phyloP scores from a whole-genome alignment of 2,329 filamentous ascomycete species.

The Calonectria naviculata region DNA sequence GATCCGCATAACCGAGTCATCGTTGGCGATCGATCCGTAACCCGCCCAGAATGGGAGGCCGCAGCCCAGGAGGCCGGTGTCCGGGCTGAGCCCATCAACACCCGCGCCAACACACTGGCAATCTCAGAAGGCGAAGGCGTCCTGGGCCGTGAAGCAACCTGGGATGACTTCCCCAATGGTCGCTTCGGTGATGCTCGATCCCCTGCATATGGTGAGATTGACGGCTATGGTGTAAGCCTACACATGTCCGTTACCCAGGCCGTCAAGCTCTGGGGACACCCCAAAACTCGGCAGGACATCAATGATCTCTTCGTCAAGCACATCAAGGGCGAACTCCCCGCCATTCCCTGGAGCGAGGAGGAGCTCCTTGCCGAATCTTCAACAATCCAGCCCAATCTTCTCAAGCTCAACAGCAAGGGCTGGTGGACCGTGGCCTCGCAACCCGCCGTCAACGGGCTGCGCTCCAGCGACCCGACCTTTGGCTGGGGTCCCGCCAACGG shows the following conservation, averaged over 20 bases:
- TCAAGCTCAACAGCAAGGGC: slow-evolving; percentile 80
- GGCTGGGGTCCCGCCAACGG: slow-evolving; percentile 95
- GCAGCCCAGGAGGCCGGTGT: slow-evolving; percentile 81
- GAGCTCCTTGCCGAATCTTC: slow-evolving; percentile 85
- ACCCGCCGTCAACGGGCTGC: slow-evolving; percentile 88
- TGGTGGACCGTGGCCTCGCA: slow-evolving; percentile 99
- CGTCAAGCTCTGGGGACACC: slow-evolving; percentile 85
- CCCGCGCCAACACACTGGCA: slow-evolving; percentile 85
- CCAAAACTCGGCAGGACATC: slow-evolving; percentile 77
- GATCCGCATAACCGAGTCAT: slow-evolving; percentile 91
- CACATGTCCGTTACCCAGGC: slow-evolving; percentile 91
- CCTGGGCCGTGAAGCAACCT: slow-evolving; percentile 92
- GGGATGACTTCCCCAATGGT: slow-evolving; percentile 98
- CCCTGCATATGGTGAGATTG: slow-evolving; percentile 94
- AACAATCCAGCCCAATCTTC: slow-evolving; percentile 80
- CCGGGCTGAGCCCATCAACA: slow-evolving; percentile 79
- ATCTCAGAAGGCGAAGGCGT: slow-evolving; percentile 95
- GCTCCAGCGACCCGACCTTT: slow-evolving; percentile 81
- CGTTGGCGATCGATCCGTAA: slow-evolving; percentile 72
- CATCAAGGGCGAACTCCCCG: slow-evolving; percentile 80
- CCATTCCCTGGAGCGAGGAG: slow-evolving; percentile 95
- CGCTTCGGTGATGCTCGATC: slow-evolving; percentile 94
- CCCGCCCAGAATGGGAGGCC: slow-evolving; percentile 75
- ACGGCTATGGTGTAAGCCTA: slow-evolving; percentile 96
- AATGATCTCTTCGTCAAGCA: slow-evolving; percentile 84